These are phyloP conservation scores for Trametes hirsuta DNA, from an alignment of 1,284 basidiomycete genomes.

Conservation along the genomic window DNA sequence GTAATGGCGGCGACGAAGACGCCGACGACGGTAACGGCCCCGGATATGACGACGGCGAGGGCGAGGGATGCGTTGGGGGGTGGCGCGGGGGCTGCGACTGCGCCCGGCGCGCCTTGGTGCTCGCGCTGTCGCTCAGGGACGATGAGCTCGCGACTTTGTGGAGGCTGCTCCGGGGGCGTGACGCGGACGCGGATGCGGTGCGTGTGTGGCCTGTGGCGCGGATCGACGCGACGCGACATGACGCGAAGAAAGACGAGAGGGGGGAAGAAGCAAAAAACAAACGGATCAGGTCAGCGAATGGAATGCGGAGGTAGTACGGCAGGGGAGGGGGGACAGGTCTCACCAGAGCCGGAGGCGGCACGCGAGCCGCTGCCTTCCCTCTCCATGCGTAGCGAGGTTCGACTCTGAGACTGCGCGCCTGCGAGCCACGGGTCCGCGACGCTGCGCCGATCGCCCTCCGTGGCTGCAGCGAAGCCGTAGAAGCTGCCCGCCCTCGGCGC, in stretches of 20 bases:
- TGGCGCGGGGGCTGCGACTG: constrained; percentile 16
- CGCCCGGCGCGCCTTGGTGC: constrained; percentile 15
- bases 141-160: constrained; percentile 11
- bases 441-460: constrained; percentile 24
- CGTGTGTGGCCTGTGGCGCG: not conserved
- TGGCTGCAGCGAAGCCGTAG: not conserved
- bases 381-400: constrained; percentile 5
- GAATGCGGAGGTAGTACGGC: not conserved
- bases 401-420: constrained; percentile 20
- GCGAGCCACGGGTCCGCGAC: constrained; percentile 37
- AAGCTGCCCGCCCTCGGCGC: constrained; percentile 6
- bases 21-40: not conserved
- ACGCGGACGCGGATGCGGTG: constrained; percentile 3
- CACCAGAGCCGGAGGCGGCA: constrained; percentile 7
- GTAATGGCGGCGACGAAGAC: constrained; percentile 8
- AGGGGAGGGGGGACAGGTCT: not conserved
- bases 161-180: constrained; percentile 19
- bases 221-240: too few species aligned
- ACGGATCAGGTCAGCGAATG: not conserved
- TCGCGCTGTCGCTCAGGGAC: constrained; percentile 14
- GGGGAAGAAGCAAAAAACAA: too few species aligned
- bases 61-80: constrained; percentile 9
- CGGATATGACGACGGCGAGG: not conserved
- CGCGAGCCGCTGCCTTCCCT: constrained; percentile 16
- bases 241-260: too few species aligned